Evolutionary conservation across 345 rosid species (phyloP), one percentile per base, ranked within the genome.

Genomic region (Pelargonium nanum): DNA sequence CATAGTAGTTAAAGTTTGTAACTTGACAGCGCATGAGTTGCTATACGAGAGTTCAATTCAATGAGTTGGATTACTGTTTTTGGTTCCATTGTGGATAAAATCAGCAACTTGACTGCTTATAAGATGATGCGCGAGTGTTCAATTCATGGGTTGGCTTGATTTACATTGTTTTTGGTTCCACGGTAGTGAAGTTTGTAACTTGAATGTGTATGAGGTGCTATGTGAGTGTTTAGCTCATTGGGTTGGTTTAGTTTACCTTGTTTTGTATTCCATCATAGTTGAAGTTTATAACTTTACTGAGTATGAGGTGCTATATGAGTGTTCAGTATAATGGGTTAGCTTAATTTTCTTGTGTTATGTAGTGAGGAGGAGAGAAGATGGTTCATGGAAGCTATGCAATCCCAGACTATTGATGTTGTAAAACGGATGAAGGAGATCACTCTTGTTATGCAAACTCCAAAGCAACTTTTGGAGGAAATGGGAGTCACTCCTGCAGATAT

Each of bases 341-440:
- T 56, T 56, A 55, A 22, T 22, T 28, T 54, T 21, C 10, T 56
- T 53, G 1, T 17, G 8, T 52, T 23, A 50, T 23, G 16, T 60
- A 92, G 95, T 40, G 96, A 89, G 80, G 95, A 92, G 71, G 96
- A 89, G 74, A 68, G 83, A 64, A 83, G 19, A 76, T 92, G 96
- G 98, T 92, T 92, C 63, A 81, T 82, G 95, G 96, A 89, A 75
- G 96, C 98, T 23, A 83, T 92, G 96, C 98, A 92, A 75, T 56
- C 82, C 26, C 89, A 85, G 60, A 80, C 64, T 1, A 72, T 87
- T 54, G 96, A 87, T 68, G 96, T 88, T 26, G 65, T 83, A 23
- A 69, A 79, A 68, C 87, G 96, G 25, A 86, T 92, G 98, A 92
- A 86, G 75, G 89, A 83, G 70, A 86, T 91, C 40, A 82, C 85